These are phyloP conservation scores for Nannizziopsis barbatae DNA, from an alignment of 2,329 filamentous ascomycete species.

Conservation along the genomic window DNA sequence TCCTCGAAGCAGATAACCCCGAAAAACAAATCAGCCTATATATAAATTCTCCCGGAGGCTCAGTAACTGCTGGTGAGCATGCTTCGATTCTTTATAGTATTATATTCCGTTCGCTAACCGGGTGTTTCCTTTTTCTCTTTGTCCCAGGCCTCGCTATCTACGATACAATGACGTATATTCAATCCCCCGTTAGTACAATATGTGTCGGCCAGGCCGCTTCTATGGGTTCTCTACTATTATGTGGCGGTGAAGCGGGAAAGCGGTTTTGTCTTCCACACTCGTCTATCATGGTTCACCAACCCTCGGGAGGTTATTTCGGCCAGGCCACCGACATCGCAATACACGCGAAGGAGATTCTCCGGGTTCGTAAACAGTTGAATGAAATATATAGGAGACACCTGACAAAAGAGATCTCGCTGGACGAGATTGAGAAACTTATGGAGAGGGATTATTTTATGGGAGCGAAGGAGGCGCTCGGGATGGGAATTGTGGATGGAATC, in stretches of 20 bases:
- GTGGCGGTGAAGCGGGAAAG: slow-evolving; percentile 73
- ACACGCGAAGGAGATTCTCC: slow-evolving; percentile 90
- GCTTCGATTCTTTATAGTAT: neutral
- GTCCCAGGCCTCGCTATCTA: slow-evolving; percentile 62
- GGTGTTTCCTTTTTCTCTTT: neutral
- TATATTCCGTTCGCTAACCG: neutral
- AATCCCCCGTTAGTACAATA: slow-evolving; percentile 82
- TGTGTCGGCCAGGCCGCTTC: slow-evolving; percentile 89
- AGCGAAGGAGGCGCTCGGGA: slow-evolving; percentile 73
- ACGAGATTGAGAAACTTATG: slow-evolving; percentile 89
- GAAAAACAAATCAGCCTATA: slow-evolving; percentile 94
- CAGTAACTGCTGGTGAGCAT: slow-evolving; percentile 61
- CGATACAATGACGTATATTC: slow-evolving; percentile 97
- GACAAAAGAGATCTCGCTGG: slow-evolving; percentile 62
- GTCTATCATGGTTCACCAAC: slow-evolving; percentile 95
- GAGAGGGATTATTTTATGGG: slow-evolving; percentile 92
- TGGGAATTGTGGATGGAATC: slow-evolving; percentile 89
- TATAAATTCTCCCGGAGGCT: slow-evolving; percentile 92
- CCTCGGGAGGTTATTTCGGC: slow-evolving; percentile 60
- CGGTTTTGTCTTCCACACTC: slow-evolving; percentile 85
- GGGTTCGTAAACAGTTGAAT: slow-evolving; percentile 75
- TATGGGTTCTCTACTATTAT: slow-evolving; percentile 84
- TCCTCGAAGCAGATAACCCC: slow-evolving; percentile 92
- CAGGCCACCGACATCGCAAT: slow-evolving; percentile 79
- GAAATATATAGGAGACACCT: slow-evolving; percentile 79